A percentile compares a stretch with the other conserved stretches of the same genome.
phyloP scores from a whole-genome alignment of 1,284 basidiomycete genomes.

The Cutaneotrichosporon sp. region DNA sequence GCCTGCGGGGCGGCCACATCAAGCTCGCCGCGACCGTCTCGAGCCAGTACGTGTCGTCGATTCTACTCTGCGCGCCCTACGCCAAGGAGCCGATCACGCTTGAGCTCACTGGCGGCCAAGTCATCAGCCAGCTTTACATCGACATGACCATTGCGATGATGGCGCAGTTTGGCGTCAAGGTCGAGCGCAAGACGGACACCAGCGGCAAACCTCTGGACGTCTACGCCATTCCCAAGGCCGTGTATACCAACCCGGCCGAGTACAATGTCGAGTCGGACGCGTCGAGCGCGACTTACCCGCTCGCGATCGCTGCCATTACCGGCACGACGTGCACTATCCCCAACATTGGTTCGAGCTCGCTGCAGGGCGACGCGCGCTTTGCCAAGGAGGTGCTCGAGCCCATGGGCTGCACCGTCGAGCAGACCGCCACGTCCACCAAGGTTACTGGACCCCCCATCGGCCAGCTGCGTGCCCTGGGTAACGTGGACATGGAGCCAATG shows the following conservation, averaged over 20 bases:
- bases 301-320: constrained; percentile 93
- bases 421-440: constrained; percentile 84
- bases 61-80: constrained; percentile 93
- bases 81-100: constrained; percentile 74
- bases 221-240: constrained; percentile 80
- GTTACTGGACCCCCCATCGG: constrained; percentile 83
- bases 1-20: constrained; percentile 77
- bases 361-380: constrained; percentile 95
- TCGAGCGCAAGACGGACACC: constrained; percentile 64
- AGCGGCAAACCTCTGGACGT: constrained; percentile 66
- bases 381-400: constrained; percentile 86
- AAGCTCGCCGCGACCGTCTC: constrained; percentile 89
- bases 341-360: constrained; percentile 82
- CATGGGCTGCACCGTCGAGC: constrained; percentile 89
- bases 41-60: constrained; percentile 96
- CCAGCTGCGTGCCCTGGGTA: constrained; percentile 72
- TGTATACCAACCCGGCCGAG: constrained; percentile 68
- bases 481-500: constrained; percentile 99
- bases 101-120: constrained; percentile 84
- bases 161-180: constrained; percentile 83
- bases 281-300: constrained; percentile 91
- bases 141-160: constrained; percentile 99
- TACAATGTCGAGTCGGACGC: constrained; percentile 97
- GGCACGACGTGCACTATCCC: constrained; percentile 88
- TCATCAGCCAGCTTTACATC: constrained; percentile 98